Evolutionary conservation across 2,329 filamentous ascomycete genomes (phyloP).

Genomic region (Aspergillus floridensis): DNA sequence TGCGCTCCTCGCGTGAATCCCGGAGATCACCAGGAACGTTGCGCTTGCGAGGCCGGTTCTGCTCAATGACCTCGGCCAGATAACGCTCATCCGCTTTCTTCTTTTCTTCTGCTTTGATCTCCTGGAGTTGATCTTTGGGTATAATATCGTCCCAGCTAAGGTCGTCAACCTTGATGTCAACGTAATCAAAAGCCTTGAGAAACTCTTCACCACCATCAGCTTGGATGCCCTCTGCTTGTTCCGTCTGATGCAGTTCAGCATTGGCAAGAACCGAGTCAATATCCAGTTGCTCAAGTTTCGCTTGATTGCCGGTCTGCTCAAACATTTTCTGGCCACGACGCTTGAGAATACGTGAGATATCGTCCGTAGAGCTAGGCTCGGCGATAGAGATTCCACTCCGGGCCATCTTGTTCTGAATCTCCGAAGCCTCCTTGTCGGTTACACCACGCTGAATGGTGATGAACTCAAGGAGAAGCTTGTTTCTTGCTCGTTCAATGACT

Average conservation of each 20-base stretch:
- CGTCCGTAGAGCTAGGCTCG: slow-evolving; percentile 86
- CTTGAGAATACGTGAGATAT: slow-evolving; percentile 95
- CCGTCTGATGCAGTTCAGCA: slow-evolving; percentile 94
- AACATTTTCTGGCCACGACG: slow-evolving; percentile 99
- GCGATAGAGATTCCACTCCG: slow-evolving; percentile 59
- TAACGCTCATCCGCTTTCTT: slow-evolving; percentile 79
- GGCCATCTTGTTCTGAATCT: slow-evolving; percentile 74
- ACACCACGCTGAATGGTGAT: slow-evolving; percentile 96
- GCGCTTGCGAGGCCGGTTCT: slow-evolving; percentile 76
- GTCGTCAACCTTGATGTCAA: slow-evolving; percentile 90
- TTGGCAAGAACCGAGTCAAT: slow-evolving; percentile 97
- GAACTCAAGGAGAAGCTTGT: slow-evolving; percentile 96
- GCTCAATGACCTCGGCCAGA: slow-evolving; percentile 75
- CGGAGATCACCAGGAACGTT: slow-evolving; percentile 57
- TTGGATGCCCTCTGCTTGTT: slow-evolving; percentile 89
- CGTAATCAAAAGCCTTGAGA: slow-evolving; percentile 83
- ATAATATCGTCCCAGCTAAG: slow-evolving; percentile 99
- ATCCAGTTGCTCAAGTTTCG: slow-evolving; percentile 93
- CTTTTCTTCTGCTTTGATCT: slow-evolving; percentile 85
- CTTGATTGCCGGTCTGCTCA: slow-evolving; percentile 93
- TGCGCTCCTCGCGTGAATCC: slow-evolving; percentile 60
- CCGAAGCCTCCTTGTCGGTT: slow-evolving; percentile 86
- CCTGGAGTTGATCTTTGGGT: slow-evolving; percentile 84
- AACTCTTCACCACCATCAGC: slow-evolving; percentile 97
- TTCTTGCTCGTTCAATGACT: slow-evolving; percentile 89